These are phyloP conservation scores for Pseudogymnoascus sp. DNA, from an alignment of 2,329 filamentous ascomycete genomes.

Conservation along the genomic window DNA sequence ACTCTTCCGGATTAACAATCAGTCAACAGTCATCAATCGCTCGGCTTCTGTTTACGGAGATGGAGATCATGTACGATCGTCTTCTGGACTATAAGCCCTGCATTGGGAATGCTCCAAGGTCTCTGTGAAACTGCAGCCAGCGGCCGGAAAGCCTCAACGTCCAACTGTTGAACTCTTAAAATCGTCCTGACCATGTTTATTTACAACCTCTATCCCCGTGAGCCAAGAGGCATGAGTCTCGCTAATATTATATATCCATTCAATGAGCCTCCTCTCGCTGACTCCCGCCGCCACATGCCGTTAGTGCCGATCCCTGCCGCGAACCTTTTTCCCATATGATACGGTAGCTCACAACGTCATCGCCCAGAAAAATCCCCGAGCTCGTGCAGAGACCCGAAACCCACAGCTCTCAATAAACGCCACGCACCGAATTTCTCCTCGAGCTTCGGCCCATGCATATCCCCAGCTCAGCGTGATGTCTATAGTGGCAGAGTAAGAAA, in stretches of 20 bases:
- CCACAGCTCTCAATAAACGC: background rate
- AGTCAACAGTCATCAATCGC: background rate
- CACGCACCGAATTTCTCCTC: background rate
- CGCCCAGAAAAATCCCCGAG: background rate
- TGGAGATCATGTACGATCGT: background rate
- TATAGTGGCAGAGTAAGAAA: slow-evolving; percentile 38
- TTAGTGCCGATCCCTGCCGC: background rate
- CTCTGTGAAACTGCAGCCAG: background rate
- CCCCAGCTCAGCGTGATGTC: slow-evolving; percentile 31
- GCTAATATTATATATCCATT: background rate
- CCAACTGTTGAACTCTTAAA: background rate
- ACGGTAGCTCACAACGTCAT: background rate
- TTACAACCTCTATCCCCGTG: background rate
- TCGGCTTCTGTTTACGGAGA: background rate
- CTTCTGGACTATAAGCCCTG: background rate
- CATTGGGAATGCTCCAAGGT: background rate
- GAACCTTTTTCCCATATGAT: slow-evolving; percentile 2
- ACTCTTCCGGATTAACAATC: background rate
- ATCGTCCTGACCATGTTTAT: background rate
- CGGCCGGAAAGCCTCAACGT: background rate
- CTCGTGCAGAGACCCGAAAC: background rate
- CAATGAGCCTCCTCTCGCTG: background rate
- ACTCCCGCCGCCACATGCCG: background rate
- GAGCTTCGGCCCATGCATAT: background rate
- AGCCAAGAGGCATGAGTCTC: background rate